Percentiles rank a stretch among this genome's conserved stretches.
phyloP scores from a whole-genome alignment of 192 early-diverging fungal genomes.

The Backusella australiensis region DNA sequence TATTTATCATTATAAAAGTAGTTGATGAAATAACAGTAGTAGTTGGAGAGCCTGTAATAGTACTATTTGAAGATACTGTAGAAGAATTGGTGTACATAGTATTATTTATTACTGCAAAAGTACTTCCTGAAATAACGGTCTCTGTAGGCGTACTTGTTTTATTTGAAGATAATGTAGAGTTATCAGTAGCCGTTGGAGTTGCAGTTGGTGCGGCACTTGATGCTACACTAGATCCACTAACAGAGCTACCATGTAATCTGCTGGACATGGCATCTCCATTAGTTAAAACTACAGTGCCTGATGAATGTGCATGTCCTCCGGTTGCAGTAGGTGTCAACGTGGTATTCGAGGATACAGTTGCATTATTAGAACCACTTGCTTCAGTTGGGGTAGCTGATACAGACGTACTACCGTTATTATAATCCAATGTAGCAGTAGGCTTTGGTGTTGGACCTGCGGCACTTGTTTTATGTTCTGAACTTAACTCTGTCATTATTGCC shows the following conservation, averaged over 20 bases:
- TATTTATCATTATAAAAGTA: neutral
- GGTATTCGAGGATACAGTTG: neutral
- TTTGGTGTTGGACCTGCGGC: neutral
- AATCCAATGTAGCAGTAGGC: neutral
- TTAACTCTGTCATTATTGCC: neutral
- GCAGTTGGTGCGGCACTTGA: neutral
- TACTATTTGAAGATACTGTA: neutral
- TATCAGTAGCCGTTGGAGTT: neutral
- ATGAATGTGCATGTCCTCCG: neutral
- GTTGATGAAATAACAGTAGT: neutral
- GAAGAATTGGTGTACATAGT: neutral
- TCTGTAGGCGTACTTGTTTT: neutral
- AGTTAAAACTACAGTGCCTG: neutral
- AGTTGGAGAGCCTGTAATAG: neutral
- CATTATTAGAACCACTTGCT: neutral
- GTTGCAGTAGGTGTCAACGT: neutral
- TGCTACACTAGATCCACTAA: neutral
- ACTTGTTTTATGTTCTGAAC: neutral
- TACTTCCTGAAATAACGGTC: neutral
- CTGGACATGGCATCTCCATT: neutral
- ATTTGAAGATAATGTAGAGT: neutral
- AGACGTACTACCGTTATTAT: neutral
- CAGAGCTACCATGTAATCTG: neutral
- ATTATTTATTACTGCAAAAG: neutral
- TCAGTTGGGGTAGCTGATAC: neutral